Evolutionary conservation across 176 grass and related monocot species (phyloP).

Genomic region (Eragrostis curvula): DNA sequence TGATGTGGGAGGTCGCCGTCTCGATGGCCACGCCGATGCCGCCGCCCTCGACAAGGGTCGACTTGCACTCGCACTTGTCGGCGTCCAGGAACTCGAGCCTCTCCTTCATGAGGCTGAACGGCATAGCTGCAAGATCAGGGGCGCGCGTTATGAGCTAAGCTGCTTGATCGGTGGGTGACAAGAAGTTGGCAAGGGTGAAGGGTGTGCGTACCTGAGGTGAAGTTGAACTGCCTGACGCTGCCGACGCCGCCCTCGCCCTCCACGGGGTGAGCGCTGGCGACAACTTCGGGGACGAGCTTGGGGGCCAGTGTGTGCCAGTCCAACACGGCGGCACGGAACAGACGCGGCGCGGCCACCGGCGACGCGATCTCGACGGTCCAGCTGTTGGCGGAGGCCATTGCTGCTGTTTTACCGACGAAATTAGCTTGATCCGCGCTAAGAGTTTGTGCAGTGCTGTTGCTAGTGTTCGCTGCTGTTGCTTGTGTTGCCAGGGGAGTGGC

Average conservation of each 20-base stretch:
- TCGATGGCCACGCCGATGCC: constrained; percentile 54
- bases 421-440: background rate
- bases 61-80: constrained; percentile 66
- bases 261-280: constrained; percentile 52
- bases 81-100: constrained; percentile 61
- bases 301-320: constrained; percentile 86
- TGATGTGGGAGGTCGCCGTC: constrained; percentile 54
- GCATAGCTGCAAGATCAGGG: constrained; percentile 39
- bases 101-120: constrained; percentile 64
- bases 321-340: constrained; percentile 71
- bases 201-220: constrained; percentile 60
- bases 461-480: background rate
- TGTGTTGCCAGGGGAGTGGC: constrained; percentile 5
- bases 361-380: constrained; percentile 64
- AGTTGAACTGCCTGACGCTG: constrained; percentile 86
- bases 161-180: background rate
- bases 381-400: constrained; percentile 44
- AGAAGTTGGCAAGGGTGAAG: too few relatives aligned
- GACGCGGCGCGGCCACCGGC: constrained; percentile 49
- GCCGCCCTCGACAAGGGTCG: constrained; percentile 65
- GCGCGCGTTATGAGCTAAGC: background rate
- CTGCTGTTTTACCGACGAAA: background rate
- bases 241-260: constrained; percentile 55
- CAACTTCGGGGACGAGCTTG: constrained; percentile 58
- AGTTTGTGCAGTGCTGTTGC: background rate